phyloP scores from a whole-genome alignment of 1,284 basidiomycete genomes.

The Thelephora terrestris region DNA sequence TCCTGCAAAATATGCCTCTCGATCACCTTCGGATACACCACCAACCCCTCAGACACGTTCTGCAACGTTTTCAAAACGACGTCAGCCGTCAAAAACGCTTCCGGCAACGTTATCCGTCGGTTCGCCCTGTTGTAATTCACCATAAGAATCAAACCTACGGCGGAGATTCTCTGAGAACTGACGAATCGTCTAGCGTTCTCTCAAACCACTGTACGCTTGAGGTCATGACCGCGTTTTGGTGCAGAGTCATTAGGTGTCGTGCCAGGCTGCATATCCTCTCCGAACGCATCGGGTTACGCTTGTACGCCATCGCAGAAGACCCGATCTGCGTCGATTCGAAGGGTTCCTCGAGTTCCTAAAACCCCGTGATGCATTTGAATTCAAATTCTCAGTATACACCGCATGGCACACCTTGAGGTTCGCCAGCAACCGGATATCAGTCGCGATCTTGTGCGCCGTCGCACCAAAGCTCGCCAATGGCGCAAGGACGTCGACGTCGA shows the following conservation, averaged over 20 bases:
- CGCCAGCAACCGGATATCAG: constrained; percentile 86
- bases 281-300: constrained; percentile 98
- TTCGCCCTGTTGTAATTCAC: constrained; percentile 65
- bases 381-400: too few relatives aligned
- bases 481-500: constrained; percentile 89
- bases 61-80: constrained; percentile 93
- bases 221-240: constrained; percentile 92
- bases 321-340: constrained; percentile 99
- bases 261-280: constrained; percentile 95
- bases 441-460: constrained; percentile 96
- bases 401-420: constrained; percentile 79
- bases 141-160: background rate
- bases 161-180: constrained; percentile 6
- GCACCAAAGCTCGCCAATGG: constrained; percentile 89
- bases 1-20: constrained; percentile 87
- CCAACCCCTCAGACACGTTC: constrained; percentile 94
- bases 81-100: constrained; percentile 96
- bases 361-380: background rate
- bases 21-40: constrained; percentile 97
- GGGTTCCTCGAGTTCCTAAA: constrained; percentile 92
- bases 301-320: constrained; percentile 99
- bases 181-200: constrained; percentile 91
- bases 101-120: constrained; percentile 90
- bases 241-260: constrained; percentile 86
- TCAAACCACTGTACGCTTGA: constrained; percentile 94